Evolutionary conservation across 805 yeast species (phyloP), one percentile per base, ranked within the genome.

Genomic region (Teunomyces gatunensis): DNA sequence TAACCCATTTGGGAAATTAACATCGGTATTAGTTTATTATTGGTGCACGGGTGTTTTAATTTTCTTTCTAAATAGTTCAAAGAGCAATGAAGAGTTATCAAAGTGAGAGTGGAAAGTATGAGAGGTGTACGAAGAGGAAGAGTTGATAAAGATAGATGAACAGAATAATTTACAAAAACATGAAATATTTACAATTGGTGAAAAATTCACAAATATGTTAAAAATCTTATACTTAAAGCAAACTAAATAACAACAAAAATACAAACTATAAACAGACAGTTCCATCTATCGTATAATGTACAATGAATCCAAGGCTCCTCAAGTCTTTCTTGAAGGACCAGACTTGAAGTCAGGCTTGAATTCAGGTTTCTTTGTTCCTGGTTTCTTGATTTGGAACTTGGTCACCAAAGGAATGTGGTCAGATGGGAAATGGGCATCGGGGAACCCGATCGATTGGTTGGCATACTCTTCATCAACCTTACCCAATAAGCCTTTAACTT

Each of bases 351-450:
- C 78, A 27, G 77, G 76, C 57, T 70, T 73, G 56, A 73, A 71
- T 52, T 73, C 77, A 11, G 73, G 67, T 59, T 69, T 65, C 53
- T 64, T 67, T 12, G 59, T 57, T 15, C 61, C 62, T 42, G 64
- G 57, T 57, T 80, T 83, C 59, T 79, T 81, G 60, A 90, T 80
- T 58, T 83, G 88, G 59, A 92, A 85, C 63, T 84, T 83, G 15
- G 91, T 77, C 47, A 89, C 79, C 52, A 92, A 71, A n/a, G 97
- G 91, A 58, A 92, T 80, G 69, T 92, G 98, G 67, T 92, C 98
- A 42, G 96, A 88, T 20, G 98, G 97, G 71, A 85, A 87, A 64
- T 90, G 88, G 18, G 90, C 89, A 61, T 89, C 89, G 17, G 99
- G 99, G 67, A 94, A 83, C 6, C 98, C 99, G 63, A 94, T 85